Conservation (phyloP, 2,329 filamentous ascomycete genomes). For the Neocucurbitaria cava region DNA sequence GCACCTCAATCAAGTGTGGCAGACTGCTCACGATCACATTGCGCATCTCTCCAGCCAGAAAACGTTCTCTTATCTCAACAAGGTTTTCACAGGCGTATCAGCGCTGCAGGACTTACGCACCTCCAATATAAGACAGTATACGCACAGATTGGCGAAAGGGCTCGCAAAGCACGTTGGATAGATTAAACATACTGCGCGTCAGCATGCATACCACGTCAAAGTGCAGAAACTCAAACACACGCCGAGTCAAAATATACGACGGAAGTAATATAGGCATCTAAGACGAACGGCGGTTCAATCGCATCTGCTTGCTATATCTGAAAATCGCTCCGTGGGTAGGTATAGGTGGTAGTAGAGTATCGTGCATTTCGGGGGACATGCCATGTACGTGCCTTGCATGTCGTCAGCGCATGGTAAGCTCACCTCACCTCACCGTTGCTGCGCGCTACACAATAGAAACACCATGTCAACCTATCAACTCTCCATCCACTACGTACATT, state of each 20-base stretch:
- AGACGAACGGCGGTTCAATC: background rate
- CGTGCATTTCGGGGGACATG: background rate
- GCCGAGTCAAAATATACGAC: background rate
- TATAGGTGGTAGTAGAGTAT: background rate
- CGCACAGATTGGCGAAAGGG: background rate
- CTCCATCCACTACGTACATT: background rate
- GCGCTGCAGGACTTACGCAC: background rate
- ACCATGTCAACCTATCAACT: background rate
- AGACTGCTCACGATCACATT: background rate
- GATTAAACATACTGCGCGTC: background rate
- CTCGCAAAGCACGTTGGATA: background rate
- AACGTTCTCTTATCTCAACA: background rate
- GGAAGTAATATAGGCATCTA: background rate
- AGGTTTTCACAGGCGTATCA: constrained; percentile 1
- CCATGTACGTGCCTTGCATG: background rate
- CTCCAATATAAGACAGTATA: background rate
- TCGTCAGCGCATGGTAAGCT: background rate
- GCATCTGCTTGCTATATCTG: background rate
- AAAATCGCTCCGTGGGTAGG: background rate
- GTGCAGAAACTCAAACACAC: background rate
- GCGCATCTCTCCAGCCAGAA: background rate
- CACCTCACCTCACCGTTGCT: background rate
- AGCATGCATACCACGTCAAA: background rate
- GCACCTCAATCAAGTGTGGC: background rate
- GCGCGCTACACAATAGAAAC: no score